Conservation (phyloP, 176 grass and related monocot species). For the Oryza coarctata region DNA sequence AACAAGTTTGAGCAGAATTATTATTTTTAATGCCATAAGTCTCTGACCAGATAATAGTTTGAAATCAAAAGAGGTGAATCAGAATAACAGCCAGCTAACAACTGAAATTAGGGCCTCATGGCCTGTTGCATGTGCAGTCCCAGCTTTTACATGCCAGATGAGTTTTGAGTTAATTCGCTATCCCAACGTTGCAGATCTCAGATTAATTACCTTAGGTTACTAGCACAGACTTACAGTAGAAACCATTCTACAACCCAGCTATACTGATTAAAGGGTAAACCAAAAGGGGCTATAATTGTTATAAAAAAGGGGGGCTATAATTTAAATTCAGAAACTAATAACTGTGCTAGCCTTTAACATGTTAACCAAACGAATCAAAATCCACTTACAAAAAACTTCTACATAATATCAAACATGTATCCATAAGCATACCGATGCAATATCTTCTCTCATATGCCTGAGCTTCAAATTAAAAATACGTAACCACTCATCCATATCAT, state of each 20-base stretch:
- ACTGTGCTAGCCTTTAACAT: not conserved
- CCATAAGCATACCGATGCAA: constrained; percentile 74
- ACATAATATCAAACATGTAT: constrained; percentile 22
- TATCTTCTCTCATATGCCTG: constrained; percentile 98
- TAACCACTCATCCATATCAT: constrained; percentile 99
- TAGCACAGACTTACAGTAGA: not conserved
- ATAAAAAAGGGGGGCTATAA: not conserved
- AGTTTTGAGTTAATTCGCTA: not conserved
- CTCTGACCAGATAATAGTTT: not conserved
- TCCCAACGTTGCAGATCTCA: not conserved
- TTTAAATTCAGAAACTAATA: constrained; percentile 4
- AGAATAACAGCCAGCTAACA: constrained; percentile 7
- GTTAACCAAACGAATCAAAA: not conserved
- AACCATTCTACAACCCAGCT: not conserved
- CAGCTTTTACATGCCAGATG: not conserved
- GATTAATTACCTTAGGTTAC: not conserved
- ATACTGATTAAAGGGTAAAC: not conserved
- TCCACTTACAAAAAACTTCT: not conserved
- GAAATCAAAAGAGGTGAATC: not conserved
- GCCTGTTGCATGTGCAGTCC: not conserved
- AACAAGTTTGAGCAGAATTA: not conserved
- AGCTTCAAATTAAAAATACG: constrained; percentile 96
- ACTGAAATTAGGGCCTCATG: not conserved
- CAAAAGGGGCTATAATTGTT: not conserved
- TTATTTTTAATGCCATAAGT: not conserved